A percentile compares a stretch with the other conserved stretches of the same genome.
phyloP scores from a whole-genome alignment of 176 grass and related monocot genomes.

The sorghum (Sorghum bicolor) region DNA sequence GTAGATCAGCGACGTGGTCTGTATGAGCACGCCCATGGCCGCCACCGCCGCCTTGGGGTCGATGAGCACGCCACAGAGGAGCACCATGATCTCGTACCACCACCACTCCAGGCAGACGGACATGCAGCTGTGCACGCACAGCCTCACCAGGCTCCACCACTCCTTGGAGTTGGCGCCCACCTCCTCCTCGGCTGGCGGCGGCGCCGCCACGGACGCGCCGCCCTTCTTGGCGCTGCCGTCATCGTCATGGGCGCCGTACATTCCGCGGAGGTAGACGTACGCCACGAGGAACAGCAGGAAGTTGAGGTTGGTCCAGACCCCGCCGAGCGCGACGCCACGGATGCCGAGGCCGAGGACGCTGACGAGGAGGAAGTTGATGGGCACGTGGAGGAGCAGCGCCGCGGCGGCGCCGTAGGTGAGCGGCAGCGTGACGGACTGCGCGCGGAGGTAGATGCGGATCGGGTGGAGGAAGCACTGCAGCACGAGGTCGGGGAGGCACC shows the following conservation, averaged over 20 bases:
- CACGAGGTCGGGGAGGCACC: constrained; percentile 73
- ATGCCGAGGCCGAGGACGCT: constrained; percentile 61
- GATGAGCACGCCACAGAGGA: constrained; percentile 74
- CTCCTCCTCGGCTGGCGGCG: neutral
- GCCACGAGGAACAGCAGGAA: constrained; percentile 57
- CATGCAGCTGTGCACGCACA: constrained; percentile 84
- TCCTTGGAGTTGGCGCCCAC: constrained; percentile 10
- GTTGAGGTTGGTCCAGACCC: constrained; percentile 77
- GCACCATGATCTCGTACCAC: constrained; percentile 98
- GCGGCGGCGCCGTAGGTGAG: constrained; percentile 64
- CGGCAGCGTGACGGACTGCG: constrained; percentile 87
- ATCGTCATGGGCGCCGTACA: constrained; percentile 24
- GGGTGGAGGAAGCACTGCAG: constrained; percentile 89
- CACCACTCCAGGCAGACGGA: constrained; percentile 91
- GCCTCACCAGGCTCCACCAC: constrained; percentile 56
- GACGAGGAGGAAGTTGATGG: constrained; percentile 68
- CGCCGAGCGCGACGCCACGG: constrained; percentile 71
- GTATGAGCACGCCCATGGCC: constrained; percentile 84
- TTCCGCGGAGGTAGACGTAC: constrained; percentile 61
- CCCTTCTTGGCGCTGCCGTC: neutral
- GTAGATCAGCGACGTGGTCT: constrained; percentile 89
- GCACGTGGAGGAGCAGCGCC: constrained; percentile 68
- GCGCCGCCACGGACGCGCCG: neutral
- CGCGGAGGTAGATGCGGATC: constrained; percentile 85
- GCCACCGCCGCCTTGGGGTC: constrained; percentile 84